A percentile compares a stretch with the other conserved stretches of the same genome.
These are phyloP conservation scores for Zychaea mexicana DNA, from an alignment of 371 early-diverging fungal species.

Conservation along the genomic window DNA sequence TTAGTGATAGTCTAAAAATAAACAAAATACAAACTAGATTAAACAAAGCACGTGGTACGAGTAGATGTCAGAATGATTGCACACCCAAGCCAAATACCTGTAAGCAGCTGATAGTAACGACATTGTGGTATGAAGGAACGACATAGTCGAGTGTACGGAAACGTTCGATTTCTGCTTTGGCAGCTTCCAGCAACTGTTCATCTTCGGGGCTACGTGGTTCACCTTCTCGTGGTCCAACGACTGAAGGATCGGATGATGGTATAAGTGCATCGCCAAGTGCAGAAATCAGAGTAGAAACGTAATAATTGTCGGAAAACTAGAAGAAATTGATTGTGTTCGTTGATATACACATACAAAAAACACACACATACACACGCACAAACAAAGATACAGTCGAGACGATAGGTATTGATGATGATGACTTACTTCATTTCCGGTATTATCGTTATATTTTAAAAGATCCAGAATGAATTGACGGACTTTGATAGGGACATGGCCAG, in stretches of 20 bases:
- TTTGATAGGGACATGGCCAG: slow-evolving; percentile 66
- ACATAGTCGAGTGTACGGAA: slow-evolving; percentile 79
- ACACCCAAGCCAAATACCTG: too few species aligned
- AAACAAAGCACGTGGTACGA: too few species aligned
- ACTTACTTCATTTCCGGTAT: slow-evolving; percentile 80
- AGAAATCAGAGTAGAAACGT: slow-evolving; percentile 70
- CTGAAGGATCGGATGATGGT: slow-evolving; percentile 39
- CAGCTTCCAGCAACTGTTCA: slow-evolving; percentile 51
- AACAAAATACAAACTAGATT: too few species aligned
- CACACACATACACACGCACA: not conserved
- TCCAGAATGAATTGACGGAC: slow-evolving; percentile 74
- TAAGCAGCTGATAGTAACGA: slow-evolving; percentile 79
- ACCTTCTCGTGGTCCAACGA: slow-evolving; percentile 13
- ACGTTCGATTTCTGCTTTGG: slow-evolving; percentile 79
- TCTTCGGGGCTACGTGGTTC: slow-evolving; percentile 51
- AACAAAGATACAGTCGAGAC: too few species aligned
- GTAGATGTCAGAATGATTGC: too few species aligned
- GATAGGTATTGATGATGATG: too few species aligned
- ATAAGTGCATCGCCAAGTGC: slow-evolving; percentile 74
- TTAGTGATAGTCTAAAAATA: slow-evolving; percentile 34
- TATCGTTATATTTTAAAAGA: slow-evolving; percentile 88
- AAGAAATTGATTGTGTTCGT: too few species aligned
- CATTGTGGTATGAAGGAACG: slow-evolving; percentile 85
- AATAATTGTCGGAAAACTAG: slow-evolving; percentile 81
- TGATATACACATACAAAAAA: too few species aligned